phyloP scores from a whole-genome alignment of 2,329 filamentous ascomycete species.

The Penicillium sp. region DNA sequence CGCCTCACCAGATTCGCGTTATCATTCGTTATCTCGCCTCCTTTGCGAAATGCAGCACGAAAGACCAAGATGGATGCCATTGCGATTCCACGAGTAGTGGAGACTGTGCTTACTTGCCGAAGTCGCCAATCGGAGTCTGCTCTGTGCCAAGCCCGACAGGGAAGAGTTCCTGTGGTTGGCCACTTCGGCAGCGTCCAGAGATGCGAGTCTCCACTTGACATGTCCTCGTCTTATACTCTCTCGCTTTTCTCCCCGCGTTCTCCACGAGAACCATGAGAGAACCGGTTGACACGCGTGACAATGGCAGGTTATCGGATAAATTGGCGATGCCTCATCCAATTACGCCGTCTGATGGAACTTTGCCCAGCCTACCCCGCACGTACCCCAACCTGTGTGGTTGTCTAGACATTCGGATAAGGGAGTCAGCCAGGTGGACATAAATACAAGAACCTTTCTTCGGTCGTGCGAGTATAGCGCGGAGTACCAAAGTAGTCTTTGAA shows the following conservation, averaged over 20 bases:
- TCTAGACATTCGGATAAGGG: not conserved
- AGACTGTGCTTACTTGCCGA: not conserved
- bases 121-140: not conserved
- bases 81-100: not conserved
- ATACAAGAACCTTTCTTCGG: not conserved
- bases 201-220: not conserved
- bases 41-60: not conserved
- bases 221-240: not conserved
- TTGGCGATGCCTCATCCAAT: not conserved
- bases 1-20: not conserved
- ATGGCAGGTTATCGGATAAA: not conserved
- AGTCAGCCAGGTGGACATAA: not conserved
- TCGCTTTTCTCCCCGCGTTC: constrained; percentile 4
- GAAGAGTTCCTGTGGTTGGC: constrained; percentile 2
- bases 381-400: not conserved
- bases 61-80: not conserved
- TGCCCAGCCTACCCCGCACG: not conserved
- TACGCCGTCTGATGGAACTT: not conserved
- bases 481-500: too few species aligned
- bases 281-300: not conserved
- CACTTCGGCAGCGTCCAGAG: constrained; percentile 6
- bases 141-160: not conserved
- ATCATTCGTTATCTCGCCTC: not conserved
- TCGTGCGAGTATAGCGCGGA: too few species aligned
- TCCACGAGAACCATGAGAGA: not conserved